A percentile compares a stretch with the other conserved stretches of the same genome.
Conservation (phyloP, 2,329 filamentous ascomycete species). For the Chrysosporium keratinophilum region DNA sequence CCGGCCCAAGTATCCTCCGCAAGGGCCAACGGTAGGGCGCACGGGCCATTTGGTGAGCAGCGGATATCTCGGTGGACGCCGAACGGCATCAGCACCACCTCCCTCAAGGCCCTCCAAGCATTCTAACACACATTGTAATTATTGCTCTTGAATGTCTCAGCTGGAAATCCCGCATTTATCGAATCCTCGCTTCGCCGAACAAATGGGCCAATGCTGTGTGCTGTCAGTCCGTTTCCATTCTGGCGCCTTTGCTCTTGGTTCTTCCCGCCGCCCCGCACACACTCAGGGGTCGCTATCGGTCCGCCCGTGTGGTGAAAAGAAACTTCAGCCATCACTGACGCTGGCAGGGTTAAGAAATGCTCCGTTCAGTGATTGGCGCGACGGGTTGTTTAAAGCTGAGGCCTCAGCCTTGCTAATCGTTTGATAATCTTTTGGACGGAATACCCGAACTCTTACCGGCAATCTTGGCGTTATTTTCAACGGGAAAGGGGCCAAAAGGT, state of each 20-base stretch:
- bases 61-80: no score
- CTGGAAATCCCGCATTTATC: neutral
- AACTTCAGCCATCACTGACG: neutral
- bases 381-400: neutral
- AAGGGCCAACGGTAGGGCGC: no score
- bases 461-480: neutral
- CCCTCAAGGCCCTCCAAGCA: no score
- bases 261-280: neutral
- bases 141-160: neutral
- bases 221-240: neutral
- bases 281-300: no score
- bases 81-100: no score
- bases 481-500: neutral
- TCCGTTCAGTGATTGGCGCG: neutral
- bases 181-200: neutral
- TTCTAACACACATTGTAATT: no score
- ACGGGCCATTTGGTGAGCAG: no score
- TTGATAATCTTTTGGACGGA: neutral
- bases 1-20: no score
- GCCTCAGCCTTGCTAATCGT: neutral
- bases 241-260: neutral
- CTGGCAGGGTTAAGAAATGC: neutral
- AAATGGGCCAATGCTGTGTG: neutral
- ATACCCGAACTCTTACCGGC: neutral
- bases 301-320: neutral